Evolutionary conservation across 1,284 basidiomycete genomes (phyloP).

Genomic region (Grifola frondosa): DNA sequence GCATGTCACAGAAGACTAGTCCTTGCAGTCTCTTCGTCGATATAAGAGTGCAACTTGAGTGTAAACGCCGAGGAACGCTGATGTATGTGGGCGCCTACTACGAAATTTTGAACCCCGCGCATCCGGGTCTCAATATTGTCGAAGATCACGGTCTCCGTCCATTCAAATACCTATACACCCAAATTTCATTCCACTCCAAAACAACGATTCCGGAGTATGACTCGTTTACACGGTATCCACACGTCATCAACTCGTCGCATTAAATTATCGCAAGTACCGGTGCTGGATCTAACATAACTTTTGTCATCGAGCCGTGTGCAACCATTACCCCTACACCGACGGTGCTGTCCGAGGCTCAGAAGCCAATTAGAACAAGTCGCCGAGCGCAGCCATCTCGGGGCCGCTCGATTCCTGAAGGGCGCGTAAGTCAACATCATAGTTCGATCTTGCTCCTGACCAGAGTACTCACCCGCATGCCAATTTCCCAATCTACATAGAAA

Average conservation of each 20-base stretch:
- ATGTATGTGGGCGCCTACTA: too few species aligned
- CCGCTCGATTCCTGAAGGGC: conserved; percentile 59
- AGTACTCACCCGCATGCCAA: conserved; percentile 60
- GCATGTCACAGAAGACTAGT: too few species aligned
- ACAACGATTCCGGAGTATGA: too few species aligned
- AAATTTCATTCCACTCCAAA: too few species aligned
- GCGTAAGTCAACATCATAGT: neutral
- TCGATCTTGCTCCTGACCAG: neutral
- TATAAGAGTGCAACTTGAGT: too few species aligned
- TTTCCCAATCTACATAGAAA: conserved; percentile 64
- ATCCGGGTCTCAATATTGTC: too few species aligned
- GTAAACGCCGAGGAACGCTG: too few species aligned
- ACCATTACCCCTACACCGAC: conserved; percentile 3
- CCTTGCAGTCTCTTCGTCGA: too few species aligned
- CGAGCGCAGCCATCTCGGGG: conserved; percentile 72
- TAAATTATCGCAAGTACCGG: conserved; percentile 7
- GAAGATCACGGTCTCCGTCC: too few species aligned
- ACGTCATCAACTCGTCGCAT: conserved; percentile 2
- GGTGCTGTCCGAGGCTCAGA: neutral
- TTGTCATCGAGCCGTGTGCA: conserved; percentile 1
- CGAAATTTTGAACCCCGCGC: too few species aligned
- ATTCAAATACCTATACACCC: too few species aligned
- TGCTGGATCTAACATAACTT: conserved; percentile 9
- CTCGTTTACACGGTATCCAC: too few species aligned
- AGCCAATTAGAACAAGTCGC: conserved; percentile 52